Conservation (phyloP, 305 asterid genomes). For the Fraxinus paxiana region DNA sequence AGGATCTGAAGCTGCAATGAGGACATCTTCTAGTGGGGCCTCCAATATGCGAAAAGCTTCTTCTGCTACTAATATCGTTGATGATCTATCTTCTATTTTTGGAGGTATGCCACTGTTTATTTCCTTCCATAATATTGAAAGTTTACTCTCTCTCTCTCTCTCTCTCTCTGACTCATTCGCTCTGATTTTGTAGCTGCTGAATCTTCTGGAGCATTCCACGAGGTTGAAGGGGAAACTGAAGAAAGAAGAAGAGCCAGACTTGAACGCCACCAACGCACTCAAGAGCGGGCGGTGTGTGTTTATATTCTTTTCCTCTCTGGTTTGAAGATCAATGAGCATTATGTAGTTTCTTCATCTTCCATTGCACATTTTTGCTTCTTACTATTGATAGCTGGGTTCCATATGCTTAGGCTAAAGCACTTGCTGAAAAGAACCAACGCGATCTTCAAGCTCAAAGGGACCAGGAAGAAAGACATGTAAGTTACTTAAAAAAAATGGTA, state of each 20-base stretch:
- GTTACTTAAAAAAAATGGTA: constrained; percentile 30
- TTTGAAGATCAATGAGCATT: constrained; percentile 18
- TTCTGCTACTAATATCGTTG: constrained; percentile 72
- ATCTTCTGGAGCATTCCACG: constrained; percentile 76
- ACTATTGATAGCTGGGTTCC: constrained; percentile 19
- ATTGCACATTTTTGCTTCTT: constrained; percentile 8
- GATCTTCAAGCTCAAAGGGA: constrained; percentile 90
- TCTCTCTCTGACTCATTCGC: constrained; percentile 22
- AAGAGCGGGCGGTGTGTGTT: constrained; percentile 86
- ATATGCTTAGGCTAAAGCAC: constrained; percentile 74
- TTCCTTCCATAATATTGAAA: constrained; percentile 11
- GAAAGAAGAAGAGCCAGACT: constrained; percentile 91
- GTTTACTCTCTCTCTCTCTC: constrained; percentile 17
- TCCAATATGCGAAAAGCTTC: constrained; percentile 74
- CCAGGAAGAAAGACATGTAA: constrained; percentile 97
- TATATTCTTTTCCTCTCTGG: constrained; percentile 18
- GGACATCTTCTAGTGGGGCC: constrained; percentile 52
- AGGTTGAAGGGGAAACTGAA: constrained; percentile 90
- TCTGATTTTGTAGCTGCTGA: constrained; percentile 55
- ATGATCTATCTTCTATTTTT: constrained; percentile 88
- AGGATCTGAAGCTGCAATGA: constrained; percentile 63
- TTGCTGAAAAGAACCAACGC: constrained; percentile 93
- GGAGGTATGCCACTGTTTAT: constrained; percentile 49
- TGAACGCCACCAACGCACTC: constrained; percentile 92
- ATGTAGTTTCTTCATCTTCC: constrained; percentile 15